These are phyloP conservation scores for Scolecobasidium constrictum DNA, from an alignment of 2,329 filamentous ascomycete genomes.

Conservation along the genomic window DNA sequence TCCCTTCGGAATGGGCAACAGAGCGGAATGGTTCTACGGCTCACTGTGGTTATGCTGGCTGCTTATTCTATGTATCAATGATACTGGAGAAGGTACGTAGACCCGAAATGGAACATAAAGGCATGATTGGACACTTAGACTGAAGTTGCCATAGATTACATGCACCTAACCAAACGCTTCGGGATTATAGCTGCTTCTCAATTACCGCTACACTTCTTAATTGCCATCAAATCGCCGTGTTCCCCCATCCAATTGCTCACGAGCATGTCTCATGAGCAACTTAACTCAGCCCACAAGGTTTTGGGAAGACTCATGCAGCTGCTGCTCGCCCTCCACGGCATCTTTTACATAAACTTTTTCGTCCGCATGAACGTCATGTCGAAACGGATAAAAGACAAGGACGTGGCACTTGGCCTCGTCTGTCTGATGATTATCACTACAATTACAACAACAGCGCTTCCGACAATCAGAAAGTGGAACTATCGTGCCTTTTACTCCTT, in stretches of 20 bases:
- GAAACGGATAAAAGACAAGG: constrained; percentile 44
- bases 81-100: constrained; percentile 43
- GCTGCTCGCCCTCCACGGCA: constrained; percentile 41
- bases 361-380: constrained; percentile 36
- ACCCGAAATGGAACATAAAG: too few species aligned
- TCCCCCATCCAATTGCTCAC: constrained; percentile 42
- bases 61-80: constrained; percentile 35
- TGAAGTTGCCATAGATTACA: constrained; percentile 38
- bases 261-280: constrained; percentile 40
- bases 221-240: constrained; percentile 40
- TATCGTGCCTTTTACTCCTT: constrained; percentile 45
- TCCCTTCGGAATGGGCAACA: constrained; percentile 35
- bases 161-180: constrained; percentile 52
- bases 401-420: constrained; percentile 45
- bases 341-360: constrained; percentile 49
- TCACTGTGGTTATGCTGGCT: constrained; percentile 42
- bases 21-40: constrained; percentile 38
- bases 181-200: constrained; percentile 50
- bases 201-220: constrained; percentile 47
- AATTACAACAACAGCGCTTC: constrained; percentile 38
- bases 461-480: constrained; percentile 32
- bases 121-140: too few species aligned
- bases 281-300: constrained; percentile 48
- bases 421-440: constrained; percentile 34
- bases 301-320: constrained; percentile 43